Evolutionary conservation across 2,329 filamentous ascomycete species (phyloP).

Genomic region (Colletotrichum sp.): DNA sequence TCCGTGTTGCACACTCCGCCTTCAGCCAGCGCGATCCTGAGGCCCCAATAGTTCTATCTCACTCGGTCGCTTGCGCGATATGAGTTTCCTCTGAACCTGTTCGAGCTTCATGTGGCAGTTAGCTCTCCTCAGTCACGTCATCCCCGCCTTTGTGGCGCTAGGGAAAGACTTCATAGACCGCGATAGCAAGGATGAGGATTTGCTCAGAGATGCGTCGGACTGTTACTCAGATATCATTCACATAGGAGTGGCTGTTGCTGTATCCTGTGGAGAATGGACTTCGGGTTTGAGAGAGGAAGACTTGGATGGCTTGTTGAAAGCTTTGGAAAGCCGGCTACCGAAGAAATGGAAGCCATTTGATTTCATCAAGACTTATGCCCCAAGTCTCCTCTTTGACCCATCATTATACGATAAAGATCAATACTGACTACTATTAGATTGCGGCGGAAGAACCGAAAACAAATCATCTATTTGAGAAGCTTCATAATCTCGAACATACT

Average conservation of each 20-base stretch:
- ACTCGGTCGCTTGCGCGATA: too few relatives aligned
- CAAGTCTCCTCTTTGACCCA: neutral
- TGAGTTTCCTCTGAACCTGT: too few relatives aligned
- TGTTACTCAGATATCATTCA: neutral
- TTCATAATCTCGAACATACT: neutral
- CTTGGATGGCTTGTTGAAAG: neutral
- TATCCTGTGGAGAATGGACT: neutral
- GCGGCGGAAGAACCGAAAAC: accelerated
- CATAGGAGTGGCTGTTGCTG: neutral
- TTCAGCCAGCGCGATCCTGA: too few relatives aligned
- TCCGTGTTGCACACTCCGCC: too few relatives aligned
- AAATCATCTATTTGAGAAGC: neutral
- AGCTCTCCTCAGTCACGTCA: neutral
- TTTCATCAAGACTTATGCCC: neutral
- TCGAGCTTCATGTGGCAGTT: neutral
- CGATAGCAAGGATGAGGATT: accelerated
- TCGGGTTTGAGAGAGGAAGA: neutral
- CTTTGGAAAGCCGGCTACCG: neutral
- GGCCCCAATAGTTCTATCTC: too few relatives aligned
- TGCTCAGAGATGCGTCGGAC: neutral
- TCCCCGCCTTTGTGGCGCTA: neutral
- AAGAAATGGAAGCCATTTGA: neutral
- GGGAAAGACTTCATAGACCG: neutral
- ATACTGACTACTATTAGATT: neutral
- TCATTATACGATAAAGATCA: neutral